These are phyloP conservation scores for Canna indica DNA, from an alignment of 176 grass and related monocot species.

Conservation along the genomic window DNA sequence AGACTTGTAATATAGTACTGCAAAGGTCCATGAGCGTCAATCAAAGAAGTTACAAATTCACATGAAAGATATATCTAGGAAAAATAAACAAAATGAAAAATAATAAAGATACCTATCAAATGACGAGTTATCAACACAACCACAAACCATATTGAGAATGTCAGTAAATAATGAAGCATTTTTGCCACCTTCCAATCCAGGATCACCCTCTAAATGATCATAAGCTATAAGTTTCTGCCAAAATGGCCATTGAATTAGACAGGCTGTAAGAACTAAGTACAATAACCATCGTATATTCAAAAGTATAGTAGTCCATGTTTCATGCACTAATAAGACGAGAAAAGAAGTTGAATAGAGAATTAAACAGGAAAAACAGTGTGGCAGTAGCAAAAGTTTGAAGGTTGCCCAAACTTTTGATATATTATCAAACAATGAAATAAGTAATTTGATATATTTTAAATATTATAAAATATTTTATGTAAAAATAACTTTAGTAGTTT, in stretches of 20 bases:
- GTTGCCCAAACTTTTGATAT: too few relatives aligned
- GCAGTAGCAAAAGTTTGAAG: background rate
- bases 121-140: conserved; percentile 90
- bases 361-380: background rate
- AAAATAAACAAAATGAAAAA: conserved; percentile 4
- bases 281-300: background rate
- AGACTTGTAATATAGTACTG: conserved; percentile 94
- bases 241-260: conserved; percentile 33
- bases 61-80: conserved; percentile 14
- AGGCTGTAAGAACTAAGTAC: background rate
- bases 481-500: too few relatives aligned
- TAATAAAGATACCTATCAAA: conserved; percentile 74
- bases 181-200: conserved; percentile 89
- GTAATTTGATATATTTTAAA: too few relatives aligned
- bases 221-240: conserved; percentile 98
- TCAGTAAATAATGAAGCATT: conserved; percentile 81
- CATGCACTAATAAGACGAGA: conserved; percentile 11
- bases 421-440: too few relatives aligned
- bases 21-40: conserved; percentile 22
- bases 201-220: conserved; percentile 99
- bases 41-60: conserved; percentile 22
- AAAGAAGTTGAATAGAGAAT: background rate
- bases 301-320: conserved; percentile 11
- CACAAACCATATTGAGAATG: conserved; percentile 77
- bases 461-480: too few relatives aligned